A percentile compares a stretch with the other conserved stretches of the same genome.
phyloP scores from a whole-genome alignment of 805 yeast species.

The Barnettozyma californica region DNA sequence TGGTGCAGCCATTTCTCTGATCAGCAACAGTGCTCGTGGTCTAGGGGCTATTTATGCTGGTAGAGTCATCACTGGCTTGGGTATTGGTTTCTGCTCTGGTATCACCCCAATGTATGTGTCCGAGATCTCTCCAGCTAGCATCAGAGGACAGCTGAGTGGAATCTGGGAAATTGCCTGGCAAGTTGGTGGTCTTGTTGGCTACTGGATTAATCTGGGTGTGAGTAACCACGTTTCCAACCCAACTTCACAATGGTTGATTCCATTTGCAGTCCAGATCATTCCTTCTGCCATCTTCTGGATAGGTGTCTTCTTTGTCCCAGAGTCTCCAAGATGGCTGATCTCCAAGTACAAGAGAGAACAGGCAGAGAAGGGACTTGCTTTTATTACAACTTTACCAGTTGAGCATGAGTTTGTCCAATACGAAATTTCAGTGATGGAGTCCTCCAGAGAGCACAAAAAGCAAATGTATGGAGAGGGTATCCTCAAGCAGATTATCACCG shows the following conservation, averaged over 20 bases:
- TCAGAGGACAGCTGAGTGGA: constrained; percentile 41
- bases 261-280: constrained; percentile 41
- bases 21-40: constrained; percentile 28
- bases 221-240: constrained; percentile 27
- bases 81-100: constrained; percentile 47
- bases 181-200: constrained; percentile 42
- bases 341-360: constrained; percentile 30
- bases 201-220: constrained; percentile 47
- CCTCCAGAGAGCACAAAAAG: constrained; percentile 24
- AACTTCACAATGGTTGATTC: constrained; percentile 40
- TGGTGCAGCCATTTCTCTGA: constrained; percentile 39
- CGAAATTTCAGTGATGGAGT: constrained; percentile 32
- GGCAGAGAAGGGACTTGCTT: constrained; percentile 33
- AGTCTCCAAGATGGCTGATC: constrained; percentile 42
- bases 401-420: constrained; percentile 36
- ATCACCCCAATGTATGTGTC: constrained; percentile 44
- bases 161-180: constrained; percentile 44
- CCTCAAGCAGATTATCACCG: constrained; percentile 34
- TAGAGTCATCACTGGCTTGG: constrained; percentile 41
- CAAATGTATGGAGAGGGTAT: constrained; percentile 32
- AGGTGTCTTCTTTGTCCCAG: constrained; percentile 36
- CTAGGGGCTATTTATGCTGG: constrained; percentile 48
- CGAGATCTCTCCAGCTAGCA: constrained; percentile 39
- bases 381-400: constrained; percentile 33
- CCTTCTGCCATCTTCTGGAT: constrained; percentile 39